phyloP scores from a whole-genome alignment of 1,139 yeast species.

The Dujonia santamariae region DNA sequence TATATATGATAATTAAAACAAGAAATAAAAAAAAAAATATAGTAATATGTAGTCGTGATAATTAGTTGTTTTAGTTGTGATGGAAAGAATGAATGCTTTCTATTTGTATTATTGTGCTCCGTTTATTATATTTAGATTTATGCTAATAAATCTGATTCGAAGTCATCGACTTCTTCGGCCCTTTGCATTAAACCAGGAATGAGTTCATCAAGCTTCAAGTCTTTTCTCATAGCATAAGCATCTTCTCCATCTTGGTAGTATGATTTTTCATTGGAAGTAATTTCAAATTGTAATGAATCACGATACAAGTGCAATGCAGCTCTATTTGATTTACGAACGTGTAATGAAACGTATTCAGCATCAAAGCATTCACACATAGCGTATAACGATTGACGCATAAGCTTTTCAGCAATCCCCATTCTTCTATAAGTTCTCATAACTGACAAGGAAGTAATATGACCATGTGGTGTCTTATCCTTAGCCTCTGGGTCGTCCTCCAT shows the following conservation, averaged over 20 bases:
- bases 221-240: constrained; percentile 92
- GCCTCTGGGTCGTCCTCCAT: constrained; percentile 93
- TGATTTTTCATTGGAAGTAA: constrained; percentile 73
- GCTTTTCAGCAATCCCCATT: constrained; percentile 90
- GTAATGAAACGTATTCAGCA: constrained; percentile 84
- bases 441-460: constrained; percentile 90
- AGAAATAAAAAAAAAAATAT: too few relatives aligned
- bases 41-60: too few relatives aligned
- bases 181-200: constrained; percentile 55
- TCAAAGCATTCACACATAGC: constrained; percentile 80
- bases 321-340: constrained; percentile 88
- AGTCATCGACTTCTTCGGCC: constrained; percentile 49
- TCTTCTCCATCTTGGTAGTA: constrained; percentile 98
- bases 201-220: constrained; percentile 55
- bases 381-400: constrained; percentile 82
- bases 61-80: too few relatives aligned
- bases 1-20: too few relatives aligned
- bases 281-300: constrained; percentile 81
- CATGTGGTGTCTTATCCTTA: constrained; percentile 74
- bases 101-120: too few relatives aligned
- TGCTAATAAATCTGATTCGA: constrained; percentile 35
- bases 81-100: too few relatives aligned
- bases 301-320: constrained; percentile 93
- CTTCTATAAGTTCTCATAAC: constrained; percentile 95
- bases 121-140: too few relatives aligned